These are phyloP conservation scores for Mycosphaerella sp. DNA, from an alignment of 2,329 filamentous ascomycete species.

Conservation along the genomic window DNA sequence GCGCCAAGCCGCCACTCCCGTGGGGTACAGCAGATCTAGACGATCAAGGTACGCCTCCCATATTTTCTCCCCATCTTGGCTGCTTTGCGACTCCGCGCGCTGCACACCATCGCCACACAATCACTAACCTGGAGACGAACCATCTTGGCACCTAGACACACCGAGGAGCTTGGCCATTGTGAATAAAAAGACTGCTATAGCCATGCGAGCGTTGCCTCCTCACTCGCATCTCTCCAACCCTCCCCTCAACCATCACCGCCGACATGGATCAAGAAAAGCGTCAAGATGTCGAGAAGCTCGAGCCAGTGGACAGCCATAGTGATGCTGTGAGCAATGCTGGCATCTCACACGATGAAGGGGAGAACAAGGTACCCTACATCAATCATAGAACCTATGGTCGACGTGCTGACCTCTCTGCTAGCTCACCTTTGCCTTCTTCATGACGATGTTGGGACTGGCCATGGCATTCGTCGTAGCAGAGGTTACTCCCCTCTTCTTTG, in stretches of 20 bases:
- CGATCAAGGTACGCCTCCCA: neutral
- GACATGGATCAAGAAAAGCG: slow-evolving; percentile 7
- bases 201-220: neutral
- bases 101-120: neutral
- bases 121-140: neutral
- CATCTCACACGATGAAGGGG: neutral
- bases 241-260: neutral
- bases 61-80: neutral
- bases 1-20: neutral
- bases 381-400: neutral
- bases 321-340: neutral
- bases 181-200: neutral
- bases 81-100: slow-evolving; percentile 1
- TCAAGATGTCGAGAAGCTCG: slow-evolving; percentile 5
- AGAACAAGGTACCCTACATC: slow-evolving; percentile 9
- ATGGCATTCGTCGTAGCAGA: slow-evolving; percentile 18
- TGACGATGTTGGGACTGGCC: slow-evolving; percentile 16
- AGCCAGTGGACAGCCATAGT: slow-evolving; percentile 5
- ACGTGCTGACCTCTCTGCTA: neutral
- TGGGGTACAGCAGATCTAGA: neutral
- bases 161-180: slow-evolving; percentile 10
- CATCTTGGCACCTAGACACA: neutral
- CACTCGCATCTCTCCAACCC: neutral
- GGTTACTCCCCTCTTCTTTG: slow-evolving; percentile 19
- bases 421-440: slow-evolving; percentile 16